These are phyloP conservation scores for Roridomyces roridus DNA, from an alignment of 768 basidiomycete genomes.

Conservation along the genomic window DNA sequence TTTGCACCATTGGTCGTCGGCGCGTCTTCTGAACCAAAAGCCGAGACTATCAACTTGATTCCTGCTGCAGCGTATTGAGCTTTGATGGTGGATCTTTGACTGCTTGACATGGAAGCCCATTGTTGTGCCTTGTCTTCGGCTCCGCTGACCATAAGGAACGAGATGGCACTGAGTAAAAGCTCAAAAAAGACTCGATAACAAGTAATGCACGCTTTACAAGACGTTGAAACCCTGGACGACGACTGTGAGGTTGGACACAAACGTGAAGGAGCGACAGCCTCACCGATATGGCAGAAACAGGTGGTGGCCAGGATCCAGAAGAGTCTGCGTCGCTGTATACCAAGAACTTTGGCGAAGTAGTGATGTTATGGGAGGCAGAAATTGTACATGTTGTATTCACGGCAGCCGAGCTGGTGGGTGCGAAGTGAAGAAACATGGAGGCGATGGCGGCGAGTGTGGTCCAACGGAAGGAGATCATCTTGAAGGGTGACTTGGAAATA, in stretches of 20 bases:
- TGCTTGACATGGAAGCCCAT: conserved; percentile 53
- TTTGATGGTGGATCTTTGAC: conserved; percentile 53
- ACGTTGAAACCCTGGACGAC: conserved; percentile 58
- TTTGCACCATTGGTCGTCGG: conserved; percentile 65
- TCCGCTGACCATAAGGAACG: conserved; percentile 61
- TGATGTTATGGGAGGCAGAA: conserved; percentile 27
- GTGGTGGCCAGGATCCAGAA: conserved; percentile 55
- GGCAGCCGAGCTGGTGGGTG: not conserved
- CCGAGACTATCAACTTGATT: conserved; percentile 67
- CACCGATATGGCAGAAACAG: conserved; percentile 50
- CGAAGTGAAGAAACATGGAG: not conserved
- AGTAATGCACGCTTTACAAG: conserved; percentile 41
- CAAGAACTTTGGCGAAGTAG: conserved; percentile 55
- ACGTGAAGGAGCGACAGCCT: not conserved
- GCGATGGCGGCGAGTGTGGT: not conserved
- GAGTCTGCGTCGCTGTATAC: conserved; percentile 48
- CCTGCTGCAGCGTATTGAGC: conserved; percentile 62
- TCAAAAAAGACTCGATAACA: conserved; percentile 3
- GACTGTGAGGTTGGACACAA: not conserved
- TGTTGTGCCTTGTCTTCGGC: conserved; percentile 64
- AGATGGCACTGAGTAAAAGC: conserved; percentile 44
- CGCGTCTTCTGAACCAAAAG: conserved; percentile 63
- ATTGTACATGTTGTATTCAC: not conserved
- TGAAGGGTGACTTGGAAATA: not conserved
- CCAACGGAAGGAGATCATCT: conserved; percentile 1